Percentiles rank a stretch among this genome's conserved stretches.
Evolutionary conservation across 768 basidiomycete species (phyloP).

Genomic region (Chalciporus chontae): DNA sequence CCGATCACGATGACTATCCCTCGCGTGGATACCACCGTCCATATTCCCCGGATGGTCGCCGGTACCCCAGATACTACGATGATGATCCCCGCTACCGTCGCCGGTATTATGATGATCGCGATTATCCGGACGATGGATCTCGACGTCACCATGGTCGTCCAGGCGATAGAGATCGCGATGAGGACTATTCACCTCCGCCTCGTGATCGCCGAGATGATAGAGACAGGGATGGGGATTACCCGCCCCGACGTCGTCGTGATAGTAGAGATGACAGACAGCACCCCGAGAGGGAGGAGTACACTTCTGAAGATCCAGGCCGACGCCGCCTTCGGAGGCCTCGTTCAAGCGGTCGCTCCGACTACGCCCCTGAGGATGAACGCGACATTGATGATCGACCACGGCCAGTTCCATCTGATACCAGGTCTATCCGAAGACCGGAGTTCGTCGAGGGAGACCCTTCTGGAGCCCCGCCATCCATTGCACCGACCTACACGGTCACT

Average conservation of each 20-base stretch:
- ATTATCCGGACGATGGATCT: slow-evolving; percentile 7
- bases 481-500: not conserved
- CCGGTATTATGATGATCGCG: slow-evolving; percentile 1
- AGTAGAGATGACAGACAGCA: not conserved
- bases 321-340: slow-evolving; percentile 1
- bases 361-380: slow-evolving; percentile 12
- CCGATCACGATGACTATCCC: slow-evolving; percentile 15
- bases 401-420: slow-evolving; percentile 6
- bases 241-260: not conserved
- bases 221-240: not conserved
- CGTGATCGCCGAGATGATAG: not conserved
- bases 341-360: slow-evolving; percentile 15
- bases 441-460: slow-evolving; percentile 9
- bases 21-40: slow-evolving; percentile 9
- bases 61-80: slow-evolving; percentile 9
- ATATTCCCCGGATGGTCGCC: slow-evolving; percentile 18
- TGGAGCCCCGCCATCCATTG: not conserved
- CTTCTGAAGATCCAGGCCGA: slow-evolving; percentile 11
- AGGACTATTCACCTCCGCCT: not conserved
- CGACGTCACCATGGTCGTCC: not conserved
- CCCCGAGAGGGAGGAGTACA: not conserved
- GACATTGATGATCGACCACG: slow-evolving; percentile 15
- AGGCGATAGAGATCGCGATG: not conserved
- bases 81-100: slow-evolving; percentile 7
- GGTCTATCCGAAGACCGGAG: slow-evolving; percentile 7